Percentiles rank a stretch among this genome's conserved stretches.
phyloP scores from a whole-genome alignment of 2,329 filamentous ascomycete species.

The Alternaria ventricosa region DNA sequence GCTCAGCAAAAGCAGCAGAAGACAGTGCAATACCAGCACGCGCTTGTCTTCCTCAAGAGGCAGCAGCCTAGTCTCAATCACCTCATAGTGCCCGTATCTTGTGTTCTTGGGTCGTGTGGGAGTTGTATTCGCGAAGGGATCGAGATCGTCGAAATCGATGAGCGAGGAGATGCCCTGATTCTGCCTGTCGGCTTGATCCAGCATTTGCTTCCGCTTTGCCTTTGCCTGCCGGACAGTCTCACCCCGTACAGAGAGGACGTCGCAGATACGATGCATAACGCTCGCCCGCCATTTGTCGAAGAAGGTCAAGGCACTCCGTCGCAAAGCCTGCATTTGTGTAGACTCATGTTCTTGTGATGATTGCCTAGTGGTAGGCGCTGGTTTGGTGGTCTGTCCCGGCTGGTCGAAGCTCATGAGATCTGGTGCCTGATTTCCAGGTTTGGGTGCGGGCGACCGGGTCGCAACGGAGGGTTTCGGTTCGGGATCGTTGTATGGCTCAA shows the following conservation, averaged over 20 bases:
- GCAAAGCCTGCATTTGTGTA: constrained; percentile 66
- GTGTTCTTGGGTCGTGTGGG: constrained; percentile 4
- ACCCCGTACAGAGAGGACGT: constrained; percentile 58
- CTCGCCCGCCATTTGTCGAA: constrained; percentile 81
- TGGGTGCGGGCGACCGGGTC: constrained; percentile 8
- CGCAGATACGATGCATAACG: constrained; percentile 72
- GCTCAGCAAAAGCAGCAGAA: constrained; percentile 74
- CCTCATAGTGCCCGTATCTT: constrained; percentile 34
- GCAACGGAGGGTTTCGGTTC: constrained; percentile 13
- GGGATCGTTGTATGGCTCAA: constrained; percentile 31
- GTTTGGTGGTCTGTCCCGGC: constrained; percentile 32
- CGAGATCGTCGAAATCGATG: constrained; percentile 33
- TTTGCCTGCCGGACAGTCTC: constrained; percentile 40
- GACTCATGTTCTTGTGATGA: constrained; percentile 57
- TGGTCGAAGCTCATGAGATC: constrained; percentile 42
- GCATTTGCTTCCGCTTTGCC: constrained; percentile 39
- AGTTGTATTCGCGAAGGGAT: constrained; percentile 26
- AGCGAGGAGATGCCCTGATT: constrained; percentile 32
- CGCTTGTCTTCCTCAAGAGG: constrained; percentile 57
- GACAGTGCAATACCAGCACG: constrained; percentile 71
- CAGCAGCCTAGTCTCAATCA: constrained; percentile 46
- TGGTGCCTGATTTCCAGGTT: constrained; percentile 13
- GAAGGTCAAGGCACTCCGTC: constrained; percentile 69
- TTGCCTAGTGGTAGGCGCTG: constrained; percentile 27
- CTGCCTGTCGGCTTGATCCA: constrained; percentile 25